A percentile compares a stretch with the other conserved stretches of the same genome.
Evolutionary conservation across 768 basidiomycete species (phyloP).

Genomic region (Termitomyces sp.): DNA sequence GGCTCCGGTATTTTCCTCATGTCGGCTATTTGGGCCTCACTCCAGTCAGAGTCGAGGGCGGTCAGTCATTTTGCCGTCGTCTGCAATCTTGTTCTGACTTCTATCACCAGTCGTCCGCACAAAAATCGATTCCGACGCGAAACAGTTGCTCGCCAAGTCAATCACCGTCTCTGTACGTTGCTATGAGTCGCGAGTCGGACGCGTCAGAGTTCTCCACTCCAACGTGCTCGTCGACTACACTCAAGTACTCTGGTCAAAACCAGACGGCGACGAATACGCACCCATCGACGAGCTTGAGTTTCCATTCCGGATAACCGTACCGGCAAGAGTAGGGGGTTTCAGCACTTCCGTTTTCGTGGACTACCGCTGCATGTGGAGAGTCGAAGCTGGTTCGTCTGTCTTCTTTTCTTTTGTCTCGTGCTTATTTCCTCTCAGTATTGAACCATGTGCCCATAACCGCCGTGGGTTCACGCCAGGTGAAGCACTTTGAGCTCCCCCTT

Average conservation of each 20-base stretch:
- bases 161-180: slow-evolving; percentile 76
- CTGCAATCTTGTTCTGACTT: slow-evolving; percentile 10
- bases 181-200: slow-evolving; percentile 73
- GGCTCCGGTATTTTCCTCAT: slow-evolving; percentile 69
- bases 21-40: slow-evolving; percentile 79
- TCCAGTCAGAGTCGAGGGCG: slow-evolving; percentile 73
- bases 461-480: slow-evolving; percentile 65
- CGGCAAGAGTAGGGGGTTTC: slow-evolving; percentile 56
- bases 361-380: slow-evolving; percentile 77
- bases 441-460: slow-evolving; percentile 61
- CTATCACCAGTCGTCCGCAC: slow-evolving; percentile 58
- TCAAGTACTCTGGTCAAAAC: slow-evolving; percentile 66
- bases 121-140: slow-evolving; percentile 64
- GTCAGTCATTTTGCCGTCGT: slow-evolving; percentile 33
- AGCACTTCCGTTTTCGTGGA: slow-evolving; percentile 72
- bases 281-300: slow-evolving; percentile 62
- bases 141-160: slow-evolving; percentile 61
- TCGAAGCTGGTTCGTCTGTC: slow-evolving; percentile 67
- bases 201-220: slow-evolving; percentile 51
- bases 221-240: slow-evolving; percentile 68
- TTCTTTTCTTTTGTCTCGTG: slow-evolving; percentile 9
- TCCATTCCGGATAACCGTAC: slow-evolving; percentile 70
- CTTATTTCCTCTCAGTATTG: slow-evolving; percentile 45
- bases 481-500: slow-evolving; percentile 70
- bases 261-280: slow-evolving; percentile 50